Evolutionary conservation across 768 basidiomycete species (phyloP), one percentile per base, ranked within the genome.

Genomic region (Tricholoma hemisulphureum): DNA sequence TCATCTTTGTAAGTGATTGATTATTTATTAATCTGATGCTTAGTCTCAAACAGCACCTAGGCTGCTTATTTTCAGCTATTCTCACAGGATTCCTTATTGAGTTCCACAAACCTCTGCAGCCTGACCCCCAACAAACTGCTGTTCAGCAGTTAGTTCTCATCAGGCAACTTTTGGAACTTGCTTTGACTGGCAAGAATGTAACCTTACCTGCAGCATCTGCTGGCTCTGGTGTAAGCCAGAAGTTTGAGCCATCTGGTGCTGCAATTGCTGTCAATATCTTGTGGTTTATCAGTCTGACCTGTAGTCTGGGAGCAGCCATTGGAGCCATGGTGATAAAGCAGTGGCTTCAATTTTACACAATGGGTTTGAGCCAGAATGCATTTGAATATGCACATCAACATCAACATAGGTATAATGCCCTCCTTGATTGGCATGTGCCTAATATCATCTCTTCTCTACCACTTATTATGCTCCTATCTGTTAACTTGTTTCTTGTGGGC

Each of bases 41-140:
- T 50, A 55, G n/a, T 20, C 9, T 13, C n/a, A 20, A 43, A 41
- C 11, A 13, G 14, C 10, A 6, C 13, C 7, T 28, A 64, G 65
- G 61, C 63, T 53, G 61, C 41, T 56, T 66, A 26, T 66, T 66
- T 51, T 67, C 66, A 11, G 66, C 56, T 14, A 67, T 67, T 23
- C 51, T 65, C 26, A 67, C 66, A 14, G 66, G 64, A 13, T 67
- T 67, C 28, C 53, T 64, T 32, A 57, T 64, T 21, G 63, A 64
- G 34, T 64, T 64, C 35, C 62, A 64, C 34, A 16, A 59, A n/a
- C 51, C 20, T 6, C 23, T 64, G 35, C 58, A 65, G 43, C 58
- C 59, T 29, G 54, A 65, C 57, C 43, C 53, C 23, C 43, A 63
- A 28, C 26, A 61, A 48, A 20, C 34, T 43, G 35, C 59, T n/a